Conservation (phyloP, 805 yeast genomes). For the Saturnispora zaruensis region DNA sequence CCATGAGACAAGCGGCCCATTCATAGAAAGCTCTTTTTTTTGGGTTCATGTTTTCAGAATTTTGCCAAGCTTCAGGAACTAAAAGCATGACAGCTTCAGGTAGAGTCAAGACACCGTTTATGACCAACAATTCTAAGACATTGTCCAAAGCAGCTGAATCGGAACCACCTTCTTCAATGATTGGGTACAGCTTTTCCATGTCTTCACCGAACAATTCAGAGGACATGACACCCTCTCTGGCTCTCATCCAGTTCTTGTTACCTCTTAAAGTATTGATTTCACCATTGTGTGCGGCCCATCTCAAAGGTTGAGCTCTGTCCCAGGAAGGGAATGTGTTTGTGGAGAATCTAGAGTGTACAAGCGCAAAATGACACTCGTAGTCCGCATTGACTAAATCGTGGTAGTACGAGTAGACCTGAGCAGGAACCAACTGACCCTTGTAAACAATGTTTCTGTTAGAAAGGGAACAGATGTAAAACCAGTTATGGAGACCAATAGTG, state of each 20-base stretch:
- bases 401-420: conserved; percentile 91
- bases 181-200: conserved; percentile 83
- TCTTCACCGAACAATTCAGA: conserved; percentile 85
- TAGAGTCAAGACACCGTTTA: conserved; percentile 82
- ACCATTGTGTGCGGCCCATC: conserved; percentile 98
- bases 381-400: conserved; percentile 87
- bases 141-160: conserved; percentile 98
- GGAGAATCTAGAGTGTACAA: conserved; percentile 95
- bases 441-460: conserved; percentile 86
- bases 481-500: conserved; percentile 87
- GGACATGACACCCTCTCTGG: conserved; percentile 94
- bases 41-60: conserved; percentile 78
- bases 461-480: conserved; percentile 95
- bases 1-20: conserved; percentile 99
- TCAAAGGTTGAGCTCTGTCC: conserved; percentile 98
- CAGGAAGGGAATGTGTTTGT: conserved; percentile 99
- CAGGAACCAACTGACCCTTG: conserved; percentile 96
- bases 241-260: conserved; percentile 98
- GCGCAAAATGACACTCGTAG: conserved; percentile 89
- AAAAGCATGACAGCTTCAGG: conserved; percentile 97
- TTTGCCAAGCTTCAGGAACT: conserved; percentile 98
- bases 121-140: conserved; percentile 82
- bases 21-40: conserved; percentile 92
- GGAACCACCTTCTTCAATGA: conserved; percentile 97
- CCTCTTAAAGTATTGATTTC: conserved; percentile 96